A percentile compares a stretch with the other conserved stretches of the same genome.
Evolutionary conservation across 768 basidiomycete genomes (phyloP).

Genomic region (Sistotremastrum suecicum): DNA sequence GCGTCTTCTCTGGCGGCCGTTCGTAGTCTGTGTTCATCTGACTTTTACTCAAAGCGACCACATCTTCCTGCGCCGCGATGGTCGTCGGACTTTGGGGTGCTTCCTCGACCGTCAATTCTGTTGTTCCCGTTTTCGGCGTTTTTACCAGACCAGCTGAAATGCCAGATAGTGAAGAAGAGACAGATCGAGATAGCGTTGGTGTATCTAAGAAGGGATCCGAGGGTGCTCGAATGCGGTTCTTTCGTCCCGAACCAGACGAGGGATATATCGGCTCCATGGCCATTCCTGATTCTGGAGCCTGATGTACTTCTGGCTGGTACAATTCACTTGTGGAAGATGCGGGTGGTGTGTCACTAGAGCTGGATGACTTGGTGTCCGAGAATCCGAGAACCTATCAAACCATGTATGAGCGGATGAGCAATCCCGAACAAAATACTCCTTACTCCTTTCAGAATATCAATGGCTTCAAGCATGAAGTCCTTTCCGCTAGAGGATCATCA

Average conservation of each 20-base stretch:
- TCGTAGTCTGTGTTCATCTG: conserved; percentile 1
- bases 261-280: conserved; percentile 19
- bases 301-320: conserved; percentile 1
- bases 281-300: conserved; percentile 19
- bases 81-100: conserved; percentile 27
- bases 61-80: conserved; percentile 20
- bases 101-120: conserved; percentile 20
- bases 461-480: conserved; percentile 88
- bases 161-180: conserved; percentile 40
- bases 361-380: conserved; percentile 39
- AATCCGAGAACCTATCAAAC: conserved; percentile 47
- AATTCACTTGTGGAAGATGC: conserved; percentile 11
- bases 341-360: conserved; percentile 1
- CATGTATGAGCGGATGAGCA: conserved; percentile 4
- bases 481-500: conserved; percentile 48
- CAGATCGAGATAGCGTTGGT: conserved; percentile 40
- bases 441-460: conserved; percentile 83
- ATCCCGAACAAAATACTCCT: conserved; percentile 25
- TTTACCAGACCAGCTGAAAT: conserved; percentile 17
- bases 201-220: conserved; percentile 74
- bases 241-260: conserved; percentile 20
- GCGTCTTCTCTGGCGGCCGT: conserved; percentile 26
- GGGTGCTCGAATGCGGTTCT: conserved; percentile 57
- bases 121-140: conserved; percentile 16
- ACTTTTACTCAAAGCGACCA: background rate